phyloP scores from a whole-genome alignment of 345 rosid species.

The Eucalyptus brandiana region DNA sequence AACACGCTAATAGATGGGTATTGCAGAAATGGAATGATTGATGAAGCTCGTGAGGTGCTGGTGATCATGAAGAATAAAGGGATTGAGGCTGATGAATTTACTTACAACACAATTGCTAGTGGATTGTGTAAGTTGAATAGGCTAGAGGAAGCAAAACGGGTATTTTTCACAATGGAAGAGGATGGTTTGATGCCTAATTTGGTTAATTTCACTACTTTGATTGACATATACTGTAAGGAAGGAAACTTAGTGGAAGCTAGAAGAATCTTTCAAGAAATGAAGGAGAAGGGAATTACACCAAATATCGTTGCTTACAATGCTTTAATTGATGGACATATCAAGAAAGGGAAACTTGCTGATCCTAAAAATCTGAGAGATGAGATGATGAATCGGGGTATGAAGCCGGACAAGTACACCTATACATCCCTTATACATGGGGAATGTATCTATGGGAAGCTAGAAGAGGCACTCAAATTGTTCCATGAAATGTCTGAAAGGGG shows the following conservation, averaged over 20 bases:
- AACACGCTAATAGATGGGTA: slow-evolving; percentile 67
- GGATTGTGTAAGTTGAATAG: slow-evolving; percentile 41
- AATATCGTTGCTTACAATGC: slow-evolving; percentile 48
- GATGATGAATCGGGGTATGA: slow-evolving; percentile 40
- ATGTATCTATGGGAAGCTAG: slow-evolving; percentile 49
- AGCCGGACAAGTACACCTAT: slow-evolving; percentile 53
- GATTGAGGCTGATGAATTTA: slow-evolving; percentile 41
- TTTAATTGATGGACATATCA: slow-evolving; percentile 53
- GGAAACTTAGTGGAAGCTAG: slow-evolving; percentile 73
- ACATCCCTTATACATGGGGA: slow-evolving; percentile 75
- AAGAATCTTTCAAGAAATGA: slow-evolving; percentile 52
- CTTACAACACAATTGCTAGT: slow-evolving; percentile 54
- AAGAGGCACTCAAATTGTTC: slow-evolving; percentile 55
- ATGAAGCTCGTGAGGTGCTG: slow-evolving; percentile 42
- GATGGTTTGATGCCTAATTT: slow-evolving; percentile 31
- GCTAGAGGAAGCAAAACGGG: slow-evolving; percentile 56
- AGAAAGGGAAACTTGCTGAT: slow-evolving; percentile 55
- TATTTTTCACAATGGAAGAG: slow-evolving; percentile 50
- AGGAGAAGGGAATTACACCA: slow-evolving; percentile 36
- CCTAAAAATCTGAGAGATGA: slow-evolving; percentile 45
- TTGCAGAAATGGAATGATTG: slow-evolving; percentile 52
- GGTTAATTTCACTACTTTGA: slow-evolving; percentile 56
- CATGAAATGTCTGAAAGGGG: slow-evolving; percentile 41
- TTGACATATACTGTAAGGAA: slow-evolving; percentile 69
- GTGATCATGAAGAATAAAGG: slow-evolving; percentile 71